These are phyloP conservation scores for Prunus dulcis DNA, from an alignment of 306 rosid species.

Conservation along the genomic window DNA sequence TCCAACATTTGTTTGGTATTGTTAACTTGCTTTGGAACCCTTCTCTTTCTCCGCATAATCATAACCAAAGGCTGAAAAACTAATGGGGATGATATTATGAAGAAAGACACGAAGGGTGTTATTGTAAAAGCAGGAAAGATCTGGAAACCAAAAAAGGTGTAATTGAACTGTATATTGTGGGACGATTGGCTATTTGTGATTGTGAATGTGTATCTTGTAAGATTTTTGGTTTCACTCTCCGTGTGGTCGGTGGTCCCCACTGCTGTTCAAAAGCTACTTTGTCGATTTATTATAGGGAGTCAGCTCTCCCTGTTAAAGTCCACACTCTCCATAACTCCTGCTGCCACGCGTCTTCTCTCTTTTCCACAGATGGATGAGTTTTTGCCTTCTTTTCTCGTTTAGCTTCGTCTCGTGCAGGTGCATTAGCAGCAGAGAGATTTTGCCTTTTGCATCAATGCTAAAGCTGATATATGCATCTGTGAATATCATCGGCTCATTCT, in stretches of 20 bases:
- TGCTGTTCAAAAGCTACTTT: conserved; percentile 56
- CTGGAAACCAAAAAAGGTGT: background rate
- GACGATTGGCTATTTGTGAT: background rate
- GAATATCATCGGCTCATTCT: background rate
- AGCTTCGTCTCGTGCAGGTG: conserved; percentile 9
- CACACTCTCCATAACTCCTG: conserved; percentile 10
- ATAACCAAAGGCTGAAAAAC: background rate
- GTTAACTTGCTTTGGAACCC: too few relatives aligned
- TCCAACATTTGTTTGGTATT: too few relatives aligned
- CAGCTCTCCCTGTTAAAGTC: conserved; percentile 19
- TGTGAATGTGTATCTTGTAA: background rate
- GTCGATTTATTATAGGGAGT: conserved; percentile 35
- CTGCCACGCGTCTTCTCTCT: conserved; percentile 52
- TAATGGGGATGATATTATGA: background rate
- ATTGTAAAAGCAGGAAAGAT: background rate
- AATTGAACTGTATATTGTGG: background rate
- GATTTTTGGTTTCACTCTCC: conserved; percentile 21
- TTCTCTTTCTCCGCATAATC: too few relatives aligned
- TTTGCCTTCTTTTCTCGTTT: background rate
- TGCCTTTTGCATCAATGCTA: background rate
- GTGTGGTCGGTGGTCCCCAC: conserved; percentile 37
- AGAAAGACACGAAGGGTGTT: conserved; percentile 14
- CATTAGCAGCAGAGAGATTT: background rate
- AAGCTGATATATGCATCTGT: background rate
- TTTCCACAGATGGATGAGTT: background rate